Percentiles rank a stretch among this genome's conserved stretches.
These are phyloP conservation scores for Ulota crispa DNA, from an alignment of 225 moss, liverwort and hornwort species.

Conservation along the genomic window DNA sequence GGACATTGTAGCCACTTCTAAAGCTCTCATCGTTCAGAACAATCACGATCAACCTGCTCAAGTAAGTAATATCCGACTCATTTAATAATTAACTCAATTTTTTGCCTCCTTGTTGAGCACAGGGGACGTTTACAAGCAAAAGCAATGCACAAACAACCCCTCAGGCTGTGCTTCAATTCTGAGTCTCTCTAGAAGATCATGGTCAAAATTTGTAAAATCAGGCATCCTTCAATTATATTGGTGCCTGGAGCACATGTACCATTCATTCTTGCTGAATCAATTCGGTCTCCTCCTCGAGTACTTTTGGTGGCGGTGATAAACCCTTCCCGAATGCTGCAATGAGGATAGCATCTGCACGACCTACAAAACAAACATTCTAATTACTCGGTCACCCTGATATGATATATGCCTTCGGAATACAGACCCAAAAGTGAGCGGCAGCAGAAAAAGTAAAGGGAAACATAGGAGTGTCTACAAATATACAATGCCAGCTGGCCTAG, in stretches of 20 bases:
- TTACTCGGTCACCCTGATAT: neutral
- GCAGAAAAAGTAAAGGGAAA: neutral
- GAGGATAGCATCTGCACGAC: constrained; percentile 94
- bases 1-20: neutral
- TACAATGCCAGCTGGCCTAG: neutral
- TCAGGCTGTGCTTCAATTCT: neutral
- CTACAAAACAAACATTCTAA: constrained; percentile 41
- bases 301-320: constrained; percentile 38
- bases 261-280: constrained; percentile 12
- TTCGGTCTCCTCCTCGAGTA: constrained; percentile 25
- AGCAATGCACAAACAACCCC: neutral
- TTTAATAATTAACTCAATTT: neutral
- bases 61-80: neutral
- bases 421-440: neutral
- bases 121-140: neutral
- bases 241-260: neutral
- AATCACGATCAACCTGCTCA: neutral
- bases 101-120: neutral
- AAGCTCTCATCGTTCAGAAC: neutral
- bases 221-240: neutral
- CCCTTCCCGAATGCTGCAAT: constrained; percentile 96
- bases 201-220: constrained; percentile 6
- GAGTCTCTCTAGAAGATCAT: neutral
- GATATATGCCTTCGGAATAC: neutral
- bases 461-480: neutral